phyloP scores from a whole-genome alignment of 202 grass and related monocot genomes.

The Carex arenaria region DNA sequence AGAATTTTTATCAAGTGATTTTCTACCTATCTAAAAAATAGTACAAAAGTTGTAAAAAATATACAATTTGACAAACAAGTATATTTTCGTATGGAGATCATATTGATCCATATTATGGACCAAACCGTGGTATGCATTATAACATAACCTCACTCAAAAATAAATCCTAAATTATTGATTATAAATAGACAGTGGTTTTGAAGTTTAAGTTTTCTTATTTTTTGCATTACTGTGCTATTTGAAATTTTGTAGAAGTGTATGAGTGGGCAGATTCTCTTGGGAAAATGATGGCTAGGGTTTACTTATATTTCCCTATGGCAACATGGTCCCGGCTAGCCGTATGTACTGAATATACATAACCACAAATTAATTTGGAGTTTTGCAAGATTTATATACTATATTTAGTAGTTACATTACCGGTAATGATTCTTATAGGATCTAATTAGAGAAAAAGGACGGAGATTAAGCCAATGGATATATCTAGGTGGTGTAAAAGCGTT shows the following conservation, averaged over 20 bases:
- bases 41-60: too few species aligned
- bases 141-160: too few species aligned
- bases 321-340: constrained; percentile 66
- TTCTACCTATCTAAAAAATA: too few species aligned
- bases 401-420: neutral
- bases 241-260: constrained; percentile 53
- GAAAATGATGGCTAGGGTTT: constrained; percentile 81
- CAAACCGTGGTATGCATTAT: too few species aligned
- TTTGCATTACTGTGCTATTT: neutral
- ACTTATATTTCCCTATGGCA: constrained; percentile 82
- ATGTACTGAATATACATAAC: constrained; percentile 27
- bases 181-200: neutral
- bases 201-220: neutral
- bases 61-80: too few species aligned
- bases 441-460: constrained; percentile 54
- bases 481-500: constrained; percentile 97
- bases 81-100: too few species aligned
- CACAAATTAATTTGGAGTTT: constrained; percentile 13
- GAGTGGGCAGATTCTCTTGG: constrained; percentile 73
- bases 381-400: constrained; percentile 16
- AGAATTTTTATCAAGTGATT: too few species aligned
- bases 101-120: too few species aligned
- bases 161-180: neutral
- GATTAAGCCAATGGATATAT: constrained; percentile 79
- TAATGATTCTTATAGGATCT: constrained; percentile 48